phyloP scores from a whole-genome alignment of 73 alveolate species.

The Paramecium sonneborni region DNA sequence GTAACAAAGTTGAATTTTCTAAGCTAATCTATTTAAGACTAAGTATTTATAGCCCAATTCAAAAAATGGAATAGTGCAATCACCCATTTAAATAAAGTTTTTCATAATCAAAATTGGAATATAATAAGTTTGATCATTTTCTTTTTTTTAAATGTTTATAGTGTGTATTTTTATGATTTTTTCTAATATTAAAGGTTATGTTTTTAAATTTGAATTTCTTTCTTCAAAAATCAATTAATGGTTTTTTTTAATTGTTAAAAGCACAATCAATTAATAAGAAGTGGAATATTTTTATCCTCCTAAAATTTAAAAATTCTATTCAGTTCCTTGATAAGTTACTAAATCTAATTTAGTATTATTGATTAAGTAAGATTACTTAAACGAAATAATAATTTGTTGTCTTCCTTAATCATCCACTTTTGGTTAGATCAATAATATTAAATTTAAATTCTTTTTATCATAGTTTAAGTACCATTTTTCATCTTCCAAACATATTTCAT shows the following conservation, averaged over 20 bases:
- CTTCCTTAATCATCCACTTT: not conserved
- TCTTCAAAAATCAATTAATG: not conserved
- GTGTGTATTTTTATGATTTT: not conserved
- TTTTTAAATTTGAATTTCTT: not conserved
- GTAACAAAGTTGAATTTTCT: not conserved
- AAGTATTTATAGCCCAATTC: not conserved
- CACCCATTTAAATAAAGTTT: not conserved
- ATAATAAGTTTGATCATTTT: not conserved
- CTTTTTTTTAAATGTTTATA: not conserved
- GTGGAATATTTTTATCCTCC: not conserved
- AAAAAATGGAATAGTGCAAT: not conserved
- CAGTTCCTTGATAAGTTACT: not conserved
- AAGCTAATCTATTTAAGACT: not conserved
- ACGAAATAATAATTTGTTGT: not conserved
- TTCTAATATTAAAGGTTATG: not conserved
- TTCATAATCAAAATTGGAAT: not conserved
- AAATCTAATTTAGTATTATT: not conserved
- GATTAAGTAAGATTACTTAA: not conserved
- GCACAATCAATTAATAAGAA: not conserved
- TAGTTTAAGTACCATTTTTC: not conserved
- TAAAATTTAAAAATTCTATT: not conserved
- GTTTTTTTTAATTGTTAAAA: not conserved
- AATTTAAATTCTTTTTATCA: not conserved
- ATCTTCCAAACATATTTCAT: not conserved
- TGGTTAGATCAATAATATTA: not conserved